Evolutionary conservation across 352 stramenopile genomes (phyloP).

Genomic region (Phytophthora macrochlamydospora): DNA sequence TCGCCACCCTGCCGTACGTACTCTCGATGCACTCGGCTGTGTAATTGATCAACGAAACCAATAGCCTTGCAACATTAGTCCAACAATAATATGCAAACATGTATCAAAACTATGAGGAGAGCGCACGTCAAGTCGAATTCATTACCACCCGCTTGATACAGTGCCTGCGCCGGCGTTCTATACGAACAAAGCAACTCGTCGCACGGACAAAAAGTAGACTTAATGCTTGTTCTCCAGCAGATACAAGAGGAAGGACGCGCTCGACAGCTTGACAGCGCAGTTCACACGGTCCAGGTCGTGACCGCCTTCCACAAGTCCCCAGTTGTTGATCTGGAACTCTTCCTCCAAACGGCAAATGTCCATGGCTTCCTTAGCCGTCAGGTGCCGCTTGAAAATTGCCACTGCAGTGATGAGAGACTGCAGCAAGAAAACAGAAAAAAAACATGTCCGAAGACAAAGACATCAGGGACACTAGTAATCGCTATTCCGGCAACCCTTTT

Average conservation of each 20-base stretch:
- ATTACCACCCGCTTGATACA: slow-evolving; percentile 8
- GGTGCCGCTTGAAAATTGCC: slow-evolving; percentile 84
- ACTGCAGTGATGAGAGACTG: slow-evolving; percentile 85
- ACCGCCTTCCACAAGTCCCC: slow-evolving; percentile 88
- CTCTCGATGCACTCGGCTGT: slow-evolving; percentile 9
- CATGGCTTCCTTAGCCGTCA: slow-evolving; percentile 86
- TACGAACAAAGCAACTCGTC: neutral
- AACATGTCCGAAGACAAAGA: neutral
- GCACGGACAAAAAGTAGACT: neutral
- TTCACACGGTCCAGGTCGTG: slow-evolving; percentile 91
- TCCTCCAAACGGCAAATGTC: slow-evolving; percentile 85
- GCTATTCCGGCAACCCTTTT: too few species aligned
- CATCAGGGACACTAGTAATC: too few species aligned
- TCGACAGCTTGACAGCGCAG: slow-evolving; percentile 81
- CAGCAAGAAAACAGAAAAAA: slow-evolving; percentile 6
- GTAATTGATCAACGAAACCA: neutral
- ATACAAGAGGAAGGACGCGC: slow-evolving; percentile 85
- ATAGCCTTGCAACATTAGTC: too few species aligned
- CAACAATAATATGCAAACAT: too few species aligned
- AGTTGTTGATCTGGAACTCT: slow-evolving; percentile 90
- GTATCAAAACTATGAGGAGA: neutral
- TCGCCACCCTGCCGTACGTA: slow-evolving; percentile 41
- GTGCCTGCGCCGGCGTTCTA: neutral
- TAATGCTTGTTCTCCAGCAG: slow-evolving; percentile 78
- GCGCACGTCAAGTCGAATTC: neutral